Evolutionary conservation across 176 grass and related monocot genomes (phyloP), one percentile per base, ranked within the genome.

Genomic region (Thinopyrum elongatum): DNA sequence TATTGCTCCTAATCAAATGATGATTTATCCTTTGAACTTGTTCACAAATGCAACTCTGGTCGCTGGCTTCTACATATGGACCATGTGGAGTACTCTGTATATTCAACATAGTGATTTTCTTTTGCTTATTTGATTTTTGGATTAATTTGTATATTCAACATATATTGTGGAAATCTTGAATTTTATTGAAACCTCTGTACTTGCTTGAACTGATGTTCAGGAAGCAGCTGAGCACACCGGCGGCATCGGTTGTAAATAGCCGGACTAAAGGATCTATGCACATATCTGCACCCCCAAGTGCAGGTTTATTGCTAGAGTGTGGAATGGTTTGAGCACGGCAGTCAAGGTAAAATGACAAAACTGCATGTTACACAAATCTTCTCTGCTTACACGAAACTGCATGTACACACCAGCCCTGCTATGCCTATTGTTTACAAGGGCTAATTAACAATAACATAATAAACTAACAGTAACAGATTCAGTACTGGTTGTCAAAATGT

Each of bases 191-290:
- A 79, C 70, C 46, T n/a, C 27, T 55, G 16, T 64, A n/a, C 55
- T 84, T 73, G 30, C 72, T 78, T 89, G 80, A 83, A 6, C 31
- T 80, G 51, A 41, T 90, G 79, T 19, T 46, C 84, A 90, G 84
- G 84, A 90, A 90, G 67, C 80, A 90, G 41, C 31, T 74, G 23
- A 89, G 81, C 41, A 74, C 55, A 74, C 74, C 66, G 0, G 80
- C 27, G 4, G 21, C 14, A 73, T 72, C 36, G 14, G 80, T 83
- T 28, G 80, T 65, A 79, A 87, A 72, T 65, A 79, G 65, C 25
- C 4, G 2, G 5, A 90, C 73, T 34, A 74, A 74, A 74, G 44
- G 66, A 87, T 34, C 65, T 65, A 34, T 28, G 21, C 58, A 25
- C 57, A 86, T 7, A 34, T 83, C 89, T 58, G 66, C 84, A 65